Conservation (phyloP, 2,329 filamentous ascomycete species). For the Purpureocillium takamizusanense region DNA sequence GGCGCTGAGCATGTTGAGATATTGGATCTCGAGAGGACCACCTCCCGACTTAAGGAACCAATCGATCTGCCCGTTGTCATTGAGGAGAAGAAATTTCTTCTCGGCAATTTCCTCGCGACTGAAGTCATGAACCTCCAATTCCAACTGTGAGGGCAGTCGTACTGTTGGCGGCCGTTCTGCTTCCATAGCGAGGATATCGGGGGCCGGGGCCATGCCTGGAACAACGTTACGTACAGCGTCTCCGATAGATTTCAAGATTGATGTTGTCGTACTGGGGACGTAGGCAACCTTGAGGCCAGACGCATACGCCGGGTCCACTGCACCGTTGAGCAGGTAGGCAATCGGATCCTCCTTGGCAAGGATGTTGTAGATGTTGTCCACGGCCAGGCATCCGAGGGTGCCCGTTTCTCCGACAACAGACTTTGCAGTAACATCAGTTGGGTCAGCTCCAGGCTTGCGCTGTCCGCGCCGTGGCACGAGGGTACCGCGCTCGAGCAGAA, state of each 20-base stretch:
- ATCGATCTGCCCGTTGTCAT: conserved; percentile 95
- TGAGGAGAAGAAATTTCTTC: conserved; percentile 76
- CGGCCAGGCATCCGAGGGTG: conserved; percentile 79
- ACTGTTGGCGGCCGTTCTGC: conserved; percentile 27
- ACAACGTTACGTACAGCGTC: conserved; percentile 54
- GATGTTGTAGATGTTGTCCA: conserved; percentile 96
- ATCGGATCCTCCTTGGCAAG: conserved; percentile 66
- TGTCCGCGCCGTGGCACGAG: conserved; percentile 70
- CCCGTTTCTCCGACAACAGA: conserved; percentile 69
- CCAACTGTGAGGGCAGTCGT: conserved; percentile 58
- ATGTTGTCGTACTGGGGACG: conserved; percentile 63
- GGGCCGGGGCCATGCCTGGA: conserved; percentile 35
- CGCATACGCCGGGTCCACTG: conserved; percentile 75
- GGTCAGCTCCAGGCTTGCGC: conserved; percentile 65
- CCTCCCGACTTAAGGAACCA: conserved; percentile 77
- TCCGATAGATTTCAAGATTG: conserved; percentile 56
- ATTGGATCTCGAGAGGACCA: conserved; percentile 87
- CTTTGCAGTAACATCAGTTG: conserved; percentile 44
- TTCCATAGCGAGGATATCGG: conserved; percentile 18
- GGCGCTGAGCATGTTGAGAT: conserved; percentile 91
- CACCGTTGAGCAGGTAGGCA: conserved; percentile 84
- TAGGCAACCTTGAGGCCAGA: conserved; percentile 66
- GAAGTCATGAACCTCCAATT: conserved; percentile 94
- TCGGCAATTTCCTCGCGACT: conserved; percentile 86
- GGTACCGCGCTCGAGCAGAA: conserved; percentile 66